Base-by-base conservation (phyloP, 176 grass and related monocot genomes). In the Sorghum bicolor region DNA sequence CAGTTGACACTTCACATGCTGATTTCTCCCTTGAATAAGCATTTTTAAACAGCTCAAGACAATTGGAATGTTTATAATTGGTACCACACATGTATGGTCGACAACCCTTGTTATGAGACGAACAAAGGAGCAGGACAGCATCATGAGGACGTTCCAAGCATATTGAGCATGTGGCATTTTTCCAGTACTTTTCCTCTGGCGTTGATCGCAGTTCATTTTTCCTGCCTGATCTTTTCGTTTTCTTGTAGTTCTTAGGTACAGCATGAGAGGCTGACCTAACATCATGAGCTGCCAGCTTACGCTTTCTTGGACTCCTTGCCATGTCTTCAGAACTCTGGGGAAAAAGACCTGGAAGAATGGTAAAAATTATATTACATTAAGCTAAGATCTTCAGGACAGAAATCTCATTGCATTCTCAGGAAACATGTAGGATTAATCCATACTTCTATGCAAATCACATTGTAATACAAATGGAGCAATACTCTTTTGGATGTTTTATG, bases 31-130 rank as follows among this genome's bases (percentile, higher is more conserved):
- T 85, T 17, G 67, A 37, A 77, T 94, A 89, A 81, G 89, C 89
- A 77, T 87, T 95, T 82, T 85, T 93, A 79, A 87, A 98, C 80
- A 93, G 91, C 16, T 89, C 87, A 41, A 98, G 91, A 69, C 91
- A 98, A 80, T 98, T 98, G 37, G 96, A 98, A 77, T 88, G 91
- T 13, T 90, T 84, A 80, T 72, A 79, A 45, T 85, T 88, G 30
- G 93, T 98, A 30, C 72, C 91, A 82, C 96, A 98, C 96, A 95
- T 98, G 74, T 94, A 98, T 58, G 91, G 91, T 24, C 91, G 91
- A 75, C 96, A 98, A 57, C 93, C 93, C 39, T 95, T 95, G 77
- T 83, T 85, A 75, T 98, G 84, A 66, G 89, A 98, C 62, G 91
- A 98, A 63, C 93, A 95, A 58, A 95, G 87, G 64, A 98, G 96